Evolutionary conservation across 441 rosid genomes (phyloP).

Genomic region (Pelargonium myrrhifolium): DNA sequence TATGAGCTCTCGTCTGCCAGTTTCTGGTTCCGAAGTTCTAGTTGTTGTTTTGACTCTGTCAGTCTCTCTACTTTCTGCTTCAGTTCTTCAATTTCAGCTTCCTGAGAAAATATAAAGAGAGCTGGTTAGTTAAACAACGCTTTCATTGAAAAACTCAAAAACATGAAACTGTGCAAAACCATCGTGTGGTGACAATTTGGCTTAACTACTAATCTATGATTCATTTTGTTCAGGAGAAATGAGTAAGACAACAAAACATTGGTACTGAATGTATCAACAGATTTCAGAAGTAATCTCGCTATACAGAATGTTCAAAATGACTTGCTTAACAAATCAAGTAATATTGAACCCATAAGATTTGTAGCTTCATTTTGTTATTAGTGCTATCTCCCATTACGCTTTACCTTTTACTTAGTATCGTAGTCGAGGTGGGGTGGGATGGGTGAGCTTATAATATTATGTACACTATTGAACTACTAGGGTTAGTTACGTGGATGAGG

Average conservation of each 20-base stretch:
- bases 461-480: not conserved
- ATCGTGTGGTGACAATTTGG: not conserved
- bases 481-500: conserved; percentile 1
- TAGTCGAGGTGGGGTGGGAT: too few relatives aligned
- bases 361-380: too few relatives aligned
- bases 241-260: not conserved
- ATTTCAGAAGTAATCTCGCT: not conserved
- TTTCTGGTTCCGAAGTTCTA: conserved; percentile 59
- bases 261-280: not conserved
- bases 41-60: conserved; percentile 52
- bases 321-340: too few relatives aligned
- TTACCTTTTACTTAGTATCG: too few relatives aligned
- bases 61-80: conserved; percentile 47
- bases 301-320: not conserved
- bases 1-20: conserved; percentile 88
- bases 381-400: too few relatives aligned
- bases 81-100: conserved; percentile 59
- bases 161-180: conserved; percentile 3
- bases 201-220: too few relatives aligned
- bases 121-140: not conserved
- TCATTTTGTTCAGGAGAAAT: not conserved
- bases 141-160: not conserved
- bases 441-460: not conserved
- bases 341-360: too few relatives aligned
- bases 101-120: conserved; percentile 35